Evolutionary conservation across 352 stramenopile genomes (phyloP).

Genomic region (Phytophthora constricta): DNA sequence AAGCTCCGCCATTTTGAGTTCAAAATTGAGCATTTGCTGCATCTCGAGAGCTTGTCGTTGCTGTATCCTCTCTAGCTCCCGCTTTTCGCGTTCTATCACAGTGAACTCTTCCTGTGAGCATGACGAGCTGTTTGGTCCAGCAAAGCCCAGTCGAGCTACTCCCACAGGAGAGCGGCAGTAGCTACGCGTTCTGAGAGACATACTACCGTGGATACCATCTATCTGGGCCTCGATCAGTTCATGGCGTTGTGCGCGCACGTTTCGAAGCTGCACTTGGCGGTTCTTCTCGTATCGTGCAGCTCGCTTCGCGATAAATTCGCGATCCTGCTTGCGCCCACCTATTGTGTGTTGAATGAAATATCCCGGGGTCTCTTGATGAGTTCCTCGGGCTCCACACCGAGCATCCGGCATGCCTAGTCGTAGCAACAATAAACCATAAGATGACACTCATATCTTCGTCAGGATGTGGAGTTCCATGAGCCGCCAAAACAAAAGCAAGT

Average conservation of each 20-base stretch:
- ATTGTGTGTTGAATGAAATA: slow-evolving; percentile 56
- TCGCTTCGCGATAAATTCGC: slow-evolving; percentile 56
- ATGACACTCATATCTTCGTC: slow-evolving; percentile 12
- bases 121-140: slow-evolving; percentile 11
- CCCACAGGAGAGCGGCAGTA: slow-evolving; percentile 56
- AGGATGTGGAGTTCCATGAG: neutral
- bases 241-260: slow-evolving; percentile 56
- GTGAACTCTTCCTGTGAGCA: slow-evolving; percentile 45
- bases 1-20: slow-evolving; percentile 67
- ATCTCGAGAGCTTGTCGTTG: slow-evolving; percentile 69
- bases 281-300: slow-evolving; percentile 67
- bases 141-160: slow-evolving; percentile 24
- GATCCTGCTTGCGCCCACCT: slow-evolving; percentile 32
- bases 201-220: slow-evolving; percentile 48
- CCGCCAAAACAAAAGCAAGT: neutral
- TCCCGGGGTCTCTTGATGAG: slow-evolving; percentile 61
- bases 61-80: slow-evolving; percentile 74
- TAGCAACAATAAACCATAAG: neutral
- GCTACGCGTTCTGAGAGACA: slow-evolving; percentile 63
- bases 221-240: slow-evolving; percentile 67
- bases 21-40: slow-evolving; percentile 76
- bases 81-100: slow-evolving; percentile 71
- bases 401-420: slow-evolving; percentile 68
- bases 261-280: slow-evolving; percentile 52
- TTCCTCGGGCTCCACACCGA: slow-evolving; percentile 72